phyloP scores from a whole-genome alignment of 441 rosid species.

The Biscutella auriculata region DNA sequence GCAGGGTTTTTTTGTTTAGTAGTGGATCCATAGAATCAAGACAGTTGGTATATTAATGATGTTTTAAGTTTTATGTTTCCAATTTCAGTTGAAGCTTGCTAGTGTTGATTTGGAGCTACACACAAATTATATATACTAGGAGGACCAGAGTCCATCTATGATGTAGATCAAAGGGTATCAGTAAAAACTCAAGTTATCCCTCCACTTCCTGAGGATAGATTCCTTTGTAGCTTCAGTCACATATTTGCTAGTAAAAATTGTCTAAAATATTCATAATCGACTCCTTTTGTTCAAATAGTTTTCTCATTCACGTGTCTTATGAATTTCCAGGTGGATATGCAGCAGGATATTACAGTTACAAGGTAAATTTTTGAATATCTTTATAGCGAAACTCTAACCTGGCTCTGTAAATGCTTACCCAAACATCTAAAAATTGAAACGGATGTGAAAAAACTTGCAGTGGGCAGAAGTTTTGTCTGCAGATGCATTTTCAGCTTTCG shows the following conservation, averaged over 20 bases:
- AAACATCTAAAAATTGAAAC: not conserved
- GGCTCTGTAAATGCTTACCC: not conserved
- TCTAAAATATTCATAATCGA: too few relatives aligned
- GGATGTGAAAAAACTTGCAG: too few relatives aligned
- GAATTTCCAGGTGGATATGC: conserved; percentile 69
- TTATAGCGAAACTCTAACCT: not conserved
- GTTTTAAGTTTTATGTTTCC: conserved; percentile 3
- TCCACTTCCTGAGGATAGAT: conserved; percentile 75
- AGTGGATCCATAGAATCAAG: too few relatives aligned
- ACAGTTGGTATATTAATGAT: not conserved
- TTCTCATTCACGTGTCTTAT: not conserved
- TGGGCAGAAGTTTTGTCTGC: conserved; percentile 98
- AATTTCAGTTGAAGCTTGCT: conserved; percentile 61
- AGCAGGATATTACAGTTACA: conserved; percentile 93
- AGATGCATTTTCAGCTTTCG: conserved; percentile 98
- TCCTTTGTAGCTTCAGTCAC: conserved; percentile 79
- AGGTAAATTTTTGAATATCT: conserved; percentile 37
- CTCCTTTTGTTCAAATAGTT: not conserved
- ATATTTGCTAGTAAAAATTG: conserved; percentile 59
- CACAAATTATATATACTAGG: conserved; percentile 50
- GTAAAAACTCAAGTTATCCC: conserved; percentile 61
- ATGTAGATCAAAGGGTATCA: conserved; percentile 67
- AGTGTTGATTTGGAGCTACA: conserved; percentile 78
- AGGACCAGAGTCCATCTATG: conserved; percentile 64
- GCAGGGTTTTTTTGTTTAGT: too few relatives aligned